Evolutionary conservation across 139 green algal genomes (phyloP).

Genomic region (Ettlia oleoabundans): DNA sequence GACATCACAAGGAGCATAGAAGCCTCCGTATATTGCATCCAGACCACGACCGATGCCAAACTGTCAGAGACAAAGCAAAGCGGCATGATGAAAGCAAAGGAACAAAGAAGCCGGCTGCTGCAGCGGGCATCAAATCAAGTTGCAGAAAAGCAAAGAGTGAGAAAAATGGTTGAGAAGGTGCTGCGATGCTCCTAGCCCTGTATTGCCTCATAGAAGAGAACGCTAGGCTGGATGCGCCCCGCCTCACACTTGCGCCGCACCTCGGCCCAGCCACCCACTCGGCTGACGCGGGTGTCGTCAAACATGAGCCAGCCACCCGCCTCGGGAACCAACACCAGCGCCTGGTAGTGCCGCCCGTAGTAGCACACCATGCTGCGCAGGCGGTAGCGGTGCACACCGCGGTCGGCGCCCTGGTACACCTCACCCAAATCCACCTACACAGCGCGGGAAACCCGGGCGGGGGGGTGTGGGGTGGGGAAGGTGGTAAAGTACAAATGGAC

Average conservation of each 20-base stretch:
- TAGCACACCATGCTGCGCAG: conserved; percentile 87
- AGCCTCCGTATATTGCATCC: too few relatives aligned
- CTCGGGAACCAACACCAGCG: conserved; percentile 68
- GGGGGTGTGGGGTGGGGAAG: neutral
- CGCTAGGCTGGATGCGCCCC: conserved; percentile 71
- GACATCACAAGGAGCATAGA: too few relatives aligned
- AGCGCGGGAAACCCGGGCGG: too few relatives aligned
- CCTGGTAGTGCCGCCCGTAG: conserved; percentile 90
- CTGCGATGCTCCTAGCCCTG: too few relatives aligned
- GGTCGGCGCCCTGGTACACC: neutral
- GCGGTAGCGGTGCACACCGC: conserved; percentile 49
- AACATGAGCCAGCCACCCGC: conserved; percentile 74
- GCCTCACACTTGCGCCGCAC: conserved; percentile 68
- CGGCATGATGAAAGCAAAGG: too few relatives aligned
- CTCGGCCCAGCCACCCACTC: conserved; percentile 63
- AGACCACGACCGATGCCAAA: too few relatives aligned
- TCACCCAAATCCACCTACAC: conserved; percentile 8
- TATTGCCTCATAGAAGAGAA: conserved; percentile 42
- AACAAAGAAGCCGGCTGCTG: too few relatives aligned
- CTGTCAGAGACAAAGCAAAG: too few relatives aligned
- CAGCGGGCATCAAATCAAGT: too few relatives aligned
- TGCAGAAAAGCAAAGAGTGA: too few relatives aligned
- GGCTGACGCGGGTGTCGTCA: conserved; percentile 44
- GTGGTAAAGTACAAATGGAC: too few relatives aligned
- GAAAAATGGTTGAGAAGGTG: too few relatives aligned